phyloP scores from a whole-genome alignment of 768 basidiomycete species.

The Suillus variegatus region DNA sequence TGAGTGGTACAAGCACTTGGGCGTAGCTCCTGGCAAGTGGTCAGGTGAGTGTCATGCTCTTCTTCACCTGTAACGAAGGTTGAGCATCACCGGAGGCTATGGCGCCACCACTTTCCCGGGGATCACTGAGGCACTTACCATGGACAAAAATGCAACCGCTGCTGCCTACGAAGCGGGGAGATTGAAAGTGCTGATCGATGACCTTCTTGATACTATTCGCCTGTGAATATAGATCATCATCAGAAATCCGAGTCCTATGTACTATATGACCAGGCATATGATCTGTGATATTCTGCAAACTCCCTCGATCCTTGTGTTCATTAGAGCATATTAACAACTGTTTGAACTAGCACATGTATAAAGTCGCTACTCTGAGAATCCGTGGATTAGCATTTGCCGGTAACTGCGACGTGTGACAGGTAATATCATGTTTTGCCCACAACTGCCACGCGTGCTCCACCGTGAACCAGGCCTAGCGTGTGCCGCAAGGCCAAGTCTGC shows the following conservation, averaged over 20 bases:
- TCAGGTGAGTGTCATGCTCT: conserved; percentile 49
- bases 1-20: conserved; percentile 84
- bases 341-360: neutral
- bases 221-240: conserved; percentile 14
- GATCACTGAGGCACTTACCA: conserved; percentile 73
- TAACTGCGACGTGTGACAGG: neutral
- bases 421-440: neutral
- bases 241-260: neutral
- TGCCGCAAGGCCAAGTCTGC: neutral
- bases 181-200: conserved; percentile 52
- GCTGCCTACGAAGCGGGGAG: conserved; percentile 67
- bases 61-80: neutral
- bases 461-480: neutral
- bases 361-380: neutral
- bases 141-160: conserved; percentile 63
- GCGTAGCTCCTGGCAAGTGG: conserved; percentile 84
- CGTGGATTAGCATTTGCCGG: neutral
- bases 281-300: neutral
- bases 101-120: conserved; percentile 82
- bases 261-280: neutral
- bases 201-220: conserved; percentile 40
- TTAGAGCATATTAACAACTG: neutral
- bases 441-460: neutral
- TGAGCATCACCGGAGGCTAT: conserved; percentile 44
- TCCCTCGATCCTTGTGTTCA: neutral